These are phyloP conservation scores for Globisporangium takayamanum DNA, from an alignment of 352 stramenopile genomes.

Conservation along the genomic window DNA sequence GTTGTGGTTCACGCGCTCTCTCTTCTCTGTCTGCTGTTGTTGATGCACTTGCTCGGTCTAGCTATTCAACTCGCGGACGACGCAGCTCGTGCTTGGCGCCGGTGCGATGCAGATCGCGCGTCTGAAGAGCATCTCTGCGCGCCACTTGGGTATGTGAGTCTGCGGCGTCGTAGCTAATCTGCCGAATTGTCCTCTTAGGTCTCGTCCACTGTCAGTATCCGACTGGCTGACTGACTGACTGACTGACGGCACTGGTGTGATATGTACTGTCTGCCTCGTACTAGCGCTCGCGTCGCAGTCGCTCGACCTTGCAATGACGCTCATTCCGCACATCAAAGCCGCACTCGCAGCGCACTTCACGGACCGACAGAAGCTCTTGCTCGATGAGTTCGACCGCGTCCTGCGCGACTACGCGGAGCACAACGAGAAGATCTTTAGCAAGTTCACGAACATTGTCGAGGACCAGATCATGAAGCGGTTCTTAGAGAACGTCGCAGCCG, in stretches of 20 bases:
- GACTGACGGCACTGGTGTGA: not conserved
- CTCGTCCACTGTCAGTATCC: too few species aligned
- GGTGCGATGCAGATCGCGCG: conserved; percentile 95
- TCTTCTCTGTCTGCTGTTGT: too few species aligned
- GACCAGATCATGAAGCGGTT: conserved; percentile 94
- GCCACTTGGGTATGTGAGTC: conserved; percentile 79
- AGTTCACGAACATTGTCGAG: conserved; percentile 97
- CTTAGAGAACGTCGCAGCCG: conserved; percentile 66
- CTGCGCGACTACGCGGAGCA: conserved; percentile 94
- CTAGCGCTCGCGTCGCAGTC: conserved; percentile 94
- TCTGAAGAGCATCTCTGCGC: conserved; percentile 95
- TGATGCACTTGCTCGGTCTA: conserved; percentile 13
- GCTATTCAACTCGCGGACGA: conserved; percentile 95
- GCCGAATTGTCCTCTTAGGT: too few species aligned
- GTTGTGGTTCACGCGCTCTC: too few species aligned
- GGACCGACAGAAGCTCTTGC: conserved; percentile 93
- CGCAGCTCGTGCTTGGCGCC: conserved; percentile 93
- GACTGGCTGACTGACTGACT: not conserved
- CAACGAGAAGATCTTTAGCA: conserved; percentile 96
- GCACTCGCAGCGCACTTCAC: conserved; percentile 93
- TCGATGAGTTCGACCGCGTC: conserved; percentile 94
- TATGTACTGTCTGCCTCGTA: too few species aligned
- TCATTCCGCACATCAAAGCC: conserved; percentile 94
- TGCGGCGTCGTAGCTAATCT: not conserved
- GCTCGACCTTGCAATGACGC: conserved; percentile 89